phyloP scores from a whole-genome alignment of 2,329 filamentous ascomycete genomes.

The Calonectria pseudoturangicola region DNA sequence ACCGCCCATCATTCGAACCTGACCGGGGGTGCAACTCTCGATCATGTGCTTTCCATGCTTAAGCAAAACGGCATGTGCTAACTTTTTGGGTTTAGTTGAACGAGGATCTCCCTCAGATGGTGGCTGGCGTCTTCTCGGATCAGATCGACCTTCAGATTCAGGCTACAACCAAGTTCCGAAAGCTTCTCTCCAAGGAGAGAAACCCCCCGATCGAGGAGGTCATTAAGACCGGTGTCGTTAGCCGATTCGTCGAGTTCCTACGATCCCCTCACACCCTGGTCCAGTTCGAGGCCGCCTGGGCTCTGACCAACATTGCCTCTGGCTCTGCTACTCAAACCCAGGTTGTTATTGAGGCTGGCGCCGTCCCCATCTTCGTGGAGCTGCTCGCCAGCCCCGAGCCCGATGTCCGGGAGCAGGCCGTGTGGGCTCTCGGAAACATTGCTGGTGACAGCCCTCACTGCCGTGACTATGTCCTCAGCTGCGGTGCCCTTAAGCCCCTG shows the following conservation, averaged over 20 bases:
- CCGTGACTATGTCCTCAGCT: constrained; percentile 95
- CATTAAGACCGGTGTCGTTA: constrained; percentile 98
- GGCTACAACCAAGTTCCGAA: constrained; percentile 98
- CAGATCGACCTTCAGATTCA: constrained; percentile 98
- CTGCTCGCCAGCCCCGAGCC: constrained; percentile 96
- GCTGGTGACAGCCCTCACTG: constrained; percentile 98
- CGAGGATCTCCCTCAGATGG: constrained; percentile 98
- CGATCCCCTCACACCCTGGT: constrained; percentile 98
- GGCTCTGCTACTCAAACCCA: constrained; percentile 98
- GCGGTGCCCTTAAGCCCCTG: constrained; percentile 92
- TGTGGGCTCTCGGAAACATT: constrained; percentile 99
- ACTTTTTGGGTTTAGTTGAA: constrained; percentile 79
- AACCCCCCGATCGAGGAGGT: constrained; percentile 99
- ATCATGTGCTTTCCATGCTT: constrained; percentile 20
- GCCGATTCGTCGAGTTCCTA: constrained; percentile 98
- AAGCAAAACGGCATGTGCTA: constrained; percentile 43
- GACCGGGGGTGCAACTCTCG: constrained; percentile 30
- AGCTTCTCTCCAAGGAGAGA: constrained; percentile 97
- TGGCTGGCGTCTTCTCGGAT: constrained; percentile 97
- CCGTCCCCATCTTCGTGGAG: constrained; percentile 98
- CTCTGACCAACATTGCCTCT: constrained; percentile 98
- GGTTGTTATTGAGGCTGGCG: constrained; percentile 98
- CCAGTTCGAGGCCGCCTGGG: constrained; percentile 99
- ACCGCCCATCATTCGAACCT: constrained; percentile 16
- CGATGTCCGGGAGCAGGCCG: constrained; percentile 97